Evolutionary conservation across 805 yeast genomes (phyloP).

Genomic region (Danielia oregonensis): DNA sequence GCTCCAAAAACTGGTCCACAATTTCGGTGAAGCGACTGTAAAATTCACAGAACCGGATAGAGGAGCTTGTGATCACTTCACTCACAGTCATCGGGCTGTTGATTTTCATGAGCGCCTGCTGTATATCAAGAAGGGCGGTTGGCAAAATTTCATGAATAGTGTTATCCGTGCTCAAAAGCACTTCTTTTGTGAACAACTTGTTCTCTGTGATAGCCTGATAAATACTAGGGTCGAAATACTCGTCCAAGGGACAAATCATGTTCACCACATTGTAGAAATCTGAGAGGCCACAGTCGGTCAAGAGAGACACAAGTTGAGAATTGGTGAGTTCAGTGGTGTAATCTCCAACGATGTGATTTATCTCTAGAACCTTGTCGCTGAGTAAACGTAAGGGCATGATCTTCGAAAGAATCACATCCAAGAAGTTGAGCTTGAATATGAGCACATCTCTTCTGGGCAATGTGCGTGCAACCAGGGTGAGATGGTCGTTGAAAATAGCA

Average conservation of each 20-base stretch:
- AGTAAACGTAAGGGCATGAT: conserved; percentile 45
- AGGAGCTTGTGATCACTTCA: conserved; percentile 49
- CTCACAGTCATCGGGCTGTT: conserved; percentile 62
- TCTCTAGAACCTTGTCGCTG: conserved; percentile 30
- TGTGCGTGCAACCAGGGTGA: conserved; percentile 22
- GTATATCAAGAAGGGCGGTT: conserved; percentile 56
- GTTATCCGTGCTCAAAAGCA: conserved; percentile 40
- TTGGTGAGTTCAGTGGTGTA: conserved; percentile 38
- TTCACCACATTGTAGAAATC: conserved; percentile 61
- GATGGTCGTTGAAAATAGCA: conserved; percentile 33
- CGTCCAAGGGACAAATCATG: conserved; percentile 65
- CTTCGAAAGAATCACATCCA: conserved; percentile 55
- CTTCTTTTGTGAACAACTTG: conserved; percentile 45
- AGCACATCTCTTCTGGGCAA: conserved; percentile 30
- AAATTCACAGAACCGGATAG: conserved; percentile 46
- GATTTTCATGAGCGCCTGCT: conserved; percentile 53
- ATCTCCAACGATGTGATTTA: conserved; percentile 31
- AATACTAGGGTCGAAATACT: conserved; percentile 55
- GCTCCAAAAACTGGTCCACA: conserved; percentile 32
- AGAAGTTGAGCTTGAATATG: conserved; percentile 53
- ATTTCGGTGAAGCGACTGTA: conserved; percentile 38
- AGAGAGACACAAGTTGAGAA: conserved; percentile 44
- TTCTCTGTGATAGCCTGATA: conserved; percentile 66
- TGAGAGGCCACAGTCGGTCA: conserved; percentile 51
- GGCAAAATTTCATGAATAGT: conserved; percentile 54